These are phyloP conservation scores for Caloboletus inedulis DNA, from an alignment of 1,284 basidiomycete genomes.

Conservation along the genomic window DNA sequence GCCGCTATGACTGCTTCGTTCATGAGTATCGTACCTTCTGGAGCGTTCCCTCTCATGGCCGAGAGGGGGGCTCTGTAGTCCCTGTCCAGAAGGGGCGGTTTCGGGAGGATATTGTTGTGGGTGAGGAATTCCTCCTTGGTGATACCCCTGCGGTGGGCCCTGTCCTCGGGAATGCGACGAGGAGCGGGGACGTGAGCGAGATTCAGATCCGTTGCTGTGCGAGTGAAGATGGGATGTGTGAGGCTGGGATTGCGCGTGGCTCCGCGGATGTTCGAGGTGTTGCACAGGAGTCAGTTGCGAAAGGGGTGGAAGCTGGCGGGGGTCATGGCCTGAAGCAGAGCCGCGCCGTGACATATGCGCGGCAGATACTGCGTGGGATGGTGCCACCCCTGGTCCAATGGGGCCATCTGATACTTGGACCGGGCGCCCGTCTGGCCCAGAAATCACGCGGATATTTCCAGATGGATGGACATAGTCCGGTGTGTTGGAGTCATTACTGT, in stretches of 20 bases:
- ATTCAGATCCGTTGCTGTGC: slow-evolving; percentile 35
- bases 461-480: slow-evolving; percentile 47
- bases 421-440: slow-evolving; percentile 46
- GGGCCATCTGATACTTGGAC: slow-evolving; percentile 45
- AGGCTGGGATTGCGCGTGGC: slow-evolving; percentile 40
- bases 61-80: slow-evolving; percentile 48
- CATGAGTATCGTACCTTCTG: slow-evolving; percentile 42
- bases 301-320: slow-evolving; percentile 49
- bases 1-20: slow-evolving; percentile 29
- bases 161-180: slow-evolving; percentile 43
- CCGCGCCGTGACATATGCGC: slow-evolving; percentile 36
- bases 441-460: slow-evolving; percentile 42
- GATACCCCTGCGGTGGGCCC: slow-evolving; percentile 34
- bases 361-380: slow-evolving; percentile 38
- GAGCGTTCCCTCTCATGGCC: slow-evolving; percentile 43
- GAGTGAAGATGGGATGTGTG: slow-evolving; percentile 35
- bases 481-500: slow-evolving; percentile 43
- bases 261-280: slow-evolving; percentile 37
- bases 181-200: slow-evolving; percentile 44
- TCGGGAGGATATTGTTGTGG: slow-evolving; percentile 46
- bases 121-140: slow-evolving; percentile 31
- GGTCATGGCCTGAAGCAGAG: slow-evolving; percentile 40
- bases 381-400: slow-evolving; percentile 39
- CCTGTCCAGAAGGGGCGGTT: slow-evolving; percentile 40
- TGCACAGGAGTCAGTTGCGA: slow-evolving; percentile 44